Evolutionary conservation across 371 early-diverging fungal genomes (phyloP).

Genomic region (Mortierella sp.): DNA sequence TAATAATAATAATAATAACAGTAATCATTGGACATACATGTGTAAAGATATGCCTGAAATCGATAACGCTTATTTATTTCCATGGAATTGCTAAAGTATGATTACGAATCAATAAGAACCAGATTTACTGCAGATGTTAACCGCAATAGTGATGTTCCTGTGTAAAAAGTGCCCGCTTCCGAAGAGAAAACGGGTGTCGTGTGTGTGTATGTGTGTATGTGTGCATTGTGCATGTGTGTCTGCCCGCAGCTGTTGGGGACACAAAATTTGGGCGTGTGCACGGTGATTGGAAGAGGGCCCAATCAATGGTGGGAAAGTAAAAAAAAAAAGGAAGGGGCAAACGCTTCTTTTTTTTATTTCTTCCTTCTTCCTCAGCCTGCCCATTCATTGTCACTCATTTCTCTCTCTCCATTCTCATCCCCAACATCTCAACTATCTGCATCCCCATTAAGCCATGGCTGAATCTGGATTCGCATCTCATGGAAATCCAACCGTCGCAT

Average conservation of each 20-base stretch:
- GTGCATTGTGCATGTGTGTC: too few relatives aligned
- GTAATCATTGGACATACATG: too few relatives aligned
- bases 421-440: not conserved
- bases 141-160: too few relatives aligned
- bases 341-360: not conserved
- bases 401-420: not conserved
- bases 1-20: too few relatives aligned
- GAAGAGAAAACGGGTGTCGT: not conserved
- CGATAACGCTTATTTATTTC: too few relatives aligned
- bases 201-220: not conserved
- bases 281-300: conserved; percentile 1
- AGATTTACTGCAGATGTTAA: too few relatives aligned
- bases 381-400: not conserved
- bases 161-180: too few relatives aligned
- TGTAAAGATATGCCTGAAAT: too few relatives aligned
- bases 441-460: conserved; percentile 7
- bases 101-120: too few relatives aligned
- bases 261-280: not conserved
- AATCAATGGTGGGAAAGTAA: conserved; percentile 12
- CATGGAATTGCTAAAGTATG: too few relatives aligned
- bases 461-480: conserved; percentile 16
- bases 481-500: not conserved
- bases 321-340: not conserved
- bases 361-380: not conserved
- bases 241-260: not conserved